A percentile compares a stretch with the other conserved stretches of the same genome.
phyloP scores from a whole-genome alignment of 371 early-diverging fungal genomes.

The Syncephalastrum racemosum region DNA sequence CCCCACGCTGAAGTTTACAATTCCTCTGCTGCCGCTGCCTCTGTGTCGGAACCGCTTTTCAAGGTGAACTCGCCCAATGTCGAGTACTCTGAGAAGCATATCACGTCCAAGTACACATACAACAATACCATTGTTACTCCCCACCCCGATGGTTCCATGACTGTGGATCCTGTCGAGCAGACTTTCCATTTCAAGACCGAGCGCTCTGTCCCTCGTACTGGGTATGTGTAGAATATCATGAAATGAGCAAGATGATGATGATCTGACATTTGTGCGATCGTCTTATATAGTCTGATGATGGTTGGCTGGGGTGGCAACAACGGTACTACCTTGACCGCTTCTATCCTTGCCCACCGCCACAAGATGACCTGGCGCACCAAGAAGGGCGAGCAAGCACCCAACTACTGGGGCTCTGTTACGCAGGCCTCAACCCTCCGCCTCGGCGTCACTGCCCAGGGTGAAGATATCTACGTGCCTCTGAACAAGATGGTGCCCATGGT shows the following conservation, averaged over 20 bases:
- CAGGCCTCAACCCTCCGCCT: slow-evolving; percentile 94
- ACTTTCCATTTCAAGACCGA: slow-evolving; percentile 89
- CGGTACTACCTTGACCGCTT: slow-evolving; percentile 95
- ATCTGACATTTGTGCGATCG: neutral
- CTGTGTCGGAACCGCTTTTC: slow-evolving; percentile 59
- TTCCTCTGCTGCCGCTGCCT: slow-evolving; percentile 28
- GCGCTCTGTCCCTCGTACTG: slow-evolving; percentile 75
- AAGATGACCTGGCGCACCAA: slow-evolving; percentile 90
- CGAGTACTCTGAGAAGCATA: slow-evolving; percentile 79
- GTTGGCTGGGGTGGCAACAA: slow-evolving; percentile 99
- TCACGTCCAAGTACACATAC: slow-evolving; percentile 85
- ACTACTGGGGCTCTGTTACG: slow-evolving; percentile 96
- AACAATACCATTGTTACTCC: slow-evolving; percentile 80
- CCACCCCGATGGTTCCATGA: slow-evolving; percentile 64
- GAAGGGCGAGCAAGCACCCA: slow-evolving; percentile 86
- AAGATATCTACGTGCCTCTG: slow-evolving; percentile 91
- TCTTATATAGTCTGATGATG: slow-evolving; percentile 81
- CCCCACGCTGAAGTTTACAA: slow-evolving; percentile 31
- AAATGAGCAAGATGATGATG: neutral
- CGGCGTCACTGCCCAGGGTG: slow-evolving; percentile 77
- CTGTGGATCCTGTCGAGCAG: slow-evolving; percentile 83
- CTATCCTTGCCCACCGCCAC: slow-evolving; percentile 90
- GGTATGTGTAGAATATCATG: too few species aligned
- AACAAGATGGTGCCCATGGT: slow-evolving; percentile 91
- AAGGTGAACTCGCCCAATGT: slow-evolving; percentile 87